Percentiles rank a stretch among this genome's conserved stretches.
Conservation (phyloP, 345 rosid species). For the Anacardium occidentale region DNA sequence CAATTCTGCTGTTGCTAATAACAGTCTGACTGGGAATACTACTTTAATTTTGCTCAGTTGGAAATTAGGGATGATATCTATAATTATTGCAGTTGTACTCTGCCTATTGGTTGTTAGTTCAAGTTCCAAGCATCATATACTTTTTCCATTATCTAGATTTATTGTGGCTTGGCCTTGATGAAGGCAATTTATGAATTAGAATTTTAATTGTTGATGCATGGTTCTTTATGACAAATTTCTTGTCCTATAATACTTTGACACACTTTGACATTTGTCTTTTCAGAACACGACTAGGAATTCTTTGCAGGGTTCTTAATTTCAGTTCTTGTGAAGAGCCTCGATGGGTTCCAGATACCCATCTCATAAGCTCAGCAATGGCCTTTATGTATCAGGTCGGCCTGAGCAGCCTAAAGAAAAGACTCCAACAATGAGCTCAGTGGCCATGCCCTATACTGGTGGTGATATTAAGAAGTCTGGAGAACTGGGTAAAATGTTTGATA, state of each 20-base stretch:
- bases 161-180: background rate
- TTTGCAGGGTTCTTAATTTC: conserved; percentile 17
- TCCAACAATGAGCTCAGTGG: conserved; percentile 83
- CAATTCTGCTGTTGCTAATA: background rate
- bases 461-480: conserved; percentile 94
- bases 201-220: background rate
- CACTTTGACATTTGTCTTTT: background rate
- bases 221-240: background rate
- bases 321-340: conserved; percentile 24
- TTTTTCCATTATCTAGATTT: background rate
- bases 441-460: conserved; percentile 97
- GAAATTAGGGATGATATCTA: background rate
- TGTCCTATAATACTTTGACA: conserved; percentile 6
- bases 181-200: background rate
- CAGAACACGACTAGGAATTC: conserved; percentile 30
- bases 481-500: conserved; percentile 94
- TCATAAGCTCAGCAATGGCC: conserved; percentile 85
- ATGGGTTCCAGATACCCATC: conserved; percentile 95
- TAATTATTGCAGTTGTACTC: background rate
- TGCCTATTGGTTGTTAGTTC: background rate
- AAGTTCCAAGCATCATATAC: background rate
- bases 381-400: conserved; percentile 90
- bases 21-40: background rate
- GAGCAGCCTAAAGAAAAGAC: conserved; percentile 87
- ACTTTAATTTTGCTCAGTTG: background rate